Evolutionary conservation across 2,329 filamentous ascomycete species (phyloP), one percentile per base, ranked within the genome.

Genomic region (Calonectria hawksworthii): DNA sequence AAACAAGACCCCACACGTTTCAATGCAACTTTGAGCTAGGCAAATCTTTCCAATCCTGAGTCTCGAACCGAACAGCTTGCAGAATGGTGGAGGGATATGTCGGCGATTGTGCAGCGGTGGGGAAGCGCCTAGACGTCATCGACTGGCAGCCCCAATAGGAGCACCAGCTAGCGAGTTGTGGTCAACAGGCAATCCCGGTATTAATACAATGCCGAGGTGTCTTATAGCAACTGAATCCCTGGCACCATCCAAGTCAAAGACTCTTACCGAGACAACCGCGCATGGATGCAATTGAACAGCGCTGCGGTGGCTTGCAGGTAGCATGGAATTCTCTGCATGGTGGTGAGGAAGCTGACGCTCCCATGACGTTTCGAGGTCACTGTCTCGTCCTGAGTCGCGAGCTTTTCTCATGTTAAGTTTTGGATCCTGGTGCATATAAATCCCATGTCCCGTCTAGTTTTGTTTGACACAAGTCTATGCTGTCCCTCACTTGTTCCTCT

Each of bases 91-190:
- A 63, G 56, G 56, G 26, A 56, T 41, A 41, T 41, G 36, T 63
- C 23, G 34, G 23, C 38, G 23, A 63, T 63, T 28, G 56, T 63
- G 56, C 56, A 63, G 56, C 14, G 26, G 56, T 28, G 56, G 56
- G 34, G 56, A 56, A 56, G 34, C 16, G 36, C 38, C 56, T 38
- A 63, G 56, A 63, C 56, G 56, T 63, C 56, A 63, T 63, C 56
- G 56, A 63, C 7, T 23, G 34, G 38, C 3, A 26, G 56, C 56
- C 16, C 56, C 56, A 63, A 63, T 63, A 8, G 56, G 11, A 63
- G 34, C 23, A 41, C 11, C 32, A 21, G 38, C 56, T 63, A 38
- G 56, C 26, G 36, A 41, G 14, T 21, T 41, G 56, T 63, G 11
- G n/a, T 63, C 56, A 63, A 28, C 56, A 44, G 34, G 56, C 56